A percentile compares a stretch with the other conserved stretches of the same genome.
These are phyloP conservation scores for Rubroboletus satanas DNA, from an alignment of 768 basidiomycete genomes.

Conservation along the genomic window DNA sequence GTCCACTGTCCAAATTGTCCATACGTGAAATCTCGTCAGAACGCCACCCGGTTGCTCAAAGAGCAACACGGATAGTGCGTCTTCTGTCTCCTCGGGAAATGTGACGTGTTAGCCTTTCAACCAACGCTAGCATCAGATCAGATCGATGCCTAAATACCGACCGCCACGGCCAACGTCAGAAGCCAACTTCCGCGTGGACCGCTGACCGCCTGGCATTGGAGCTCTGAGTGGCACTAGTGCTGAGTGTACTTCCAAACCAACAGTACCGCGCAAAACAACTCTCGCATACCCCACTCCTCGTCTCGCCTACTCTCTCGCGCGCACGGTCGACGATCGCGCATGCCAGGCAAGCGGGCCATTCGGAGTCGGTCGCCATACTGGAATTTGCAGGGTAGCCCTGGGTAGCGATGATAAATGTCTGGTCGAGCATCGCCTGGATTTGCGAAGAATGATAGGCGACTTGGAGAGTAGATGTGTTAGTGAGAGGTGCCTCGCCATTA, in stretches of 20 bases:
- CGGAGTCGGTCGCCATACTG: conserved; percentile 29
- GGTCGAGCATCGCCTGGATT: conserved; percentile 43
- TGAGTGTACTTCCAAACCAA: conserved; percentile 19
- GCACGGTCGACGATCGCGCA: conserved; percentile 51
- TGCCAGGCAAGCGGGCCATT: conserved; percentile 49
- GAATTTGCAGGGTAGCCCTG: conserved; percentile 37
- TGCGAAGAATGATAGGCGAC: conserved; percentile 34
- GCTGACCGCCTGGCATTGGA: background rate
- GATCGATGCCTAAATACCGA: conserved; percentile 10
- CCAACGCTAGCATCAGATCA: conserved; percentile 10
- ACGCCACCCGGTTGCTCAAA: conserved; percentile 14
- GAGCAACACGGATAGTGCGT: background rate
- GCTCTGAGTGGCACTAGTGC: background rate
- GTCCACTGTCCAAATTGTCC: background rate
- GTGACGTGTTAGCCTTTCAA: background rate
- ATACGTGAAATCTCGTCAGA: conserved; percentile 4
- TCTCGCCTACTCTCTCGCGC: conserved; percentile 24
- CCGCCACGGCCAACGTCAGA: conserved; percentile 9
- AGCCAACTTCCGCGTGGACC: conserved; percentile 1
- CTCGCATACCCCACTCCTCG: conserved; percentile 30
- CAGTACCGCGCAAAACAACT: conserved; percentile 33
- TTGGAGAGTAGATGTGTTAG: conserved; percentile 43
- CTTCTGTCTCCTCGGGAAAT: conserved; percentile 15
- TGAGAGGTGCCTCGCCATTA: conserved; percentile 35
- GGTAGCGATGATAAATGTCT: conserved; percentile 42